Percentiles rank a stretch among this genome's conserved stretches.
Evolutionary conservation across 2,329 filamentous ascomycete species (phyloP).

Genomic region (Amauroascus verrucosus): DNA sequence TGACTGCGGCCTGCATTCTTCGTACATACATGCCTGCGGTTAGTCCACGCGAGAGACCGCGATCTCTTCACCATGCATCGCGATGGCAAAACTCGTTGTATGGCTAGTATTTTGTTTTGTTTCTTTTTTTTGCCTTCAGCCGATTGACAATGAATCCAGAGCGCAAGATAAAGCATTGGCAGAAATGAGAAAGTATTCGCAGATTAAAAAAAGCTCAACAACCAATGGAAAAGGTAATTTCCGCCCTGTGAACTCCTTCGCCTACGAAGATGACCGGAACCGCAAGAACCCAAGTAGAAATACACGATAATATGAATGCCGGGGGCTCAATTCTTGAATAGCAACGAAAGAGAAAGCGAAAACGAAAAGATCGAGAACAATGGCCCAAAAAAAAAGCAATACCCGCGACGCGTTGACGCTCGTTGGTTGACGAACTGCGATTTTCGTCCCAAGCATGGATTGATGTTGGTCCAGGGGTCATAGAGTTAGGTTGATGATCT

Average conservation of each 20-base stretch:
- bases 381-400: neutral
- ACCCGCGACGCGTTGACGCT: neutral
- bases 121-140: no score
- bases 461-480: neutral
- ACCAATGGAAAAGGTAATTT: neutral
- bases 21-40: conserved; percentile 5
- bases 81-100: neutral
- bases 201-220: neutral
- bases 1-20: neutral
- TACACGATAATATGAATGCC: conserved; percentile 5
- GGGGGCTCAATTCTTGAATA: neutral
- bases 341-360: neutral
- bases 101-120: no score
- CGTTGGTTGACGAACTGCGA: conserved; percentile 7
- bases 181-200: neutral
- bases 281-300: neutral
- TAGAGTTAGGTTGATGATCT: neutral
- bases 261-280: neutral
- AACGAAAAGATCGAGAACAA: neutral
- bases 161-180: neutral
- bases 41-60: neutral
- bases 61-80: neutral
- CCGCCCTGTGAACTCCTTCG: neutral
- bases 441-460: neutral
- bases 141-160: neutral